Evolutionary conservation across 192 early-diverging fungal genomes (phyloP), one percentile per base, ranked within the genome.

Genomic region (Coemansia sp.): DNA sequence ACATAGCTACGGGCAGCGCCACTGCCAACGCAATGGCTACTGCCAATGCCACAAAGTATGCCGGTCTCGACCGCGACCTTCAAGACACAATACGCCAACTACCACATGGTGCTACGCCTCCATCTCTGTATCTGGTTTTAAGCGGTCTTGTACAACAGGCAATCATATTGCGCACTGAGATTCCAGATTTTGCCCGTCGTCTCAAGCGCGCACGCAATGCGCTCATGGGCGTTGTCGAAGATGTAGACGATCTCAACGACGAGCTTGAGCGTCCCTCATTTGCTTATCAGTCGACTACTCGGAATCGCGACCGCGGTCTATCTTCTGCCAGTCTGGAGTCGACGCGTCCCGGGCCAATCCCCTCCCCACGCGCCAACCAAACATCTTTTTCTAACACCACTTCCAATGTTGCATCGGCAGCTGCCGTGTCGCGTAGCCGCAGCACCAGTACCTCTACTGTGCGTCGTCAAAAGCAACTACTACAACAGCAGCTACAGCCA

Each of bases 141-240:
- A 68, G 64, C 61, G 79, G 79, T 0, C 68, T 82, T n/a, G 79
- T 67, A n/a, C 79, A 76, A 67, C 79, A 82, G 32, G 74, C 79
- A 19, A 62, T 51, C 39, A 67, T 74, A 24, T 65, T 82, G 57
- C 70, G 74, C 54, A 76, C 64, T 65, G 79, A 82, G 42, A 75
- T 82, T 4, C 79, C 79, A 0, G 79, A 76, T 61, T 82, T 76
- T 73, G 24, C 70, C 10, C 74, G 74, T n/a, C 64, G 79, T 17
- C 71, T 82, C 19, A 73, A 73, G 55, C 70, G 79, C 11, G 79
- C 79, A 1, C 51, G 79, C 36, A 82, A 82, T 24, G 79, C 79
- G 29, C 66, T 82, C 27, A 82, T 82, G 79, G 79, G 79, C 50
- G 69, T 82, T 31, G 79, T 82, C 5, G 79, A 82, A 59, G 79